Conservation (phyloP, 176 grass and related monocot species). For the Musa troglodytarum region DNA sequence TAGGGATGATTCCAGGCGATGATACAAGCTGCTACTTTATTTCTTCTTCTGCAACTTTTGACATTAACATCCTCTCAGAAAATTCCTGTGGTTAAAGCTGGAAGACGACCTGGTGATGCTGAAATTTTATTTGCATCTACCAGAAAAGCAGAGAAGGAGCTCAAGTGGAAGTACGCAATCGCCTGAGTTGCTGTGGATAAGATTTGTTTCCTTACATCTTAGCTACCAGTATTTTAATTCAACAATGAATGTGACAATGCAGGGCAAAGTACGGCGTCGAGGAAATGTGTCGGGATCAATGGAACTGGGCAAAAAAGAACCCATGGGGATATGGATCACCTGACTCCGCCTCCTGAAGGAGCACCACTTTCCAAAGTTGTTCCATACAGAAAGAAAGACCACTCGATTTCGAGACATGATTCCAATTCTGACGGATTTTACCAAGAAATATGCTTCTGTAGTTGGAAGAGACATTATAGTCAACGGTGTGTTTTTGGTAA, state of each 20-base stretch:
- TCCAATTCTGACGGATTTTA: no score
- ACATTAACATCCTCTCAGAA: slow-evolving; percentile 6
- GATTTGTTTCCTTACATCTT: no score
- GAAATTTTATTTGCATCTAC: slow-evolving; percentile 24
- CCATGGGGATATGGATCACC: slow-evolving; percentile 23
- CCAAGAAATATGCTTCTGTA: no score
- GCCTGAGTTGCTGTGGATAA: no score
- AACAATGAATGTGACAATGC: background rate
- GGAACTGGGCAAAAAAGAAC: slow-evolving; percentile 41
- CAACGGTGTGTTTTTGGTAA: no score
- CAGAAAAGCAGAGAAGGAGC: slow-evolving; percentile 28
- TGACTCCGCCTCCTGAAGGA: background rate
- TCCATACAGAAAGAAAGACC: no score
- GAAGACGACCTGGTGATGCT: slow-evolving; percentile 27
- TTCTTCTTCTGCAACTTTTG: background rate
- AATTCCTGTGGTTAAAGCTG: slow-evolving; percentile 24
- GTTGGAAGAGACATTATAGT: no score
- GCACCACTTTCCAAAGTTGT: no score
- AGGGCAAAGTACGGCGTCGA: slow-evolving; percentile 33
- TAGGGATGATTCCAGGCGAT: background rate
- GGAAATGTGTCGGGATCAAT: slow-evolving; percentile 40
- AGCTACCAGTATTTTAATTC: no score
- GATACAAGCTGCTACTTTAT: background rate
- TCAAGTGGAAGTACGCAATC: slow-evolving; percentile 25
- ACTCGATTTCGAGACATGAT: no score